These are phyloP conservation scores for Metarhizium album DNA, from an alignment of 2,329 filamentous ascomycete genomes.

Conservation along the genomic window DNA sequence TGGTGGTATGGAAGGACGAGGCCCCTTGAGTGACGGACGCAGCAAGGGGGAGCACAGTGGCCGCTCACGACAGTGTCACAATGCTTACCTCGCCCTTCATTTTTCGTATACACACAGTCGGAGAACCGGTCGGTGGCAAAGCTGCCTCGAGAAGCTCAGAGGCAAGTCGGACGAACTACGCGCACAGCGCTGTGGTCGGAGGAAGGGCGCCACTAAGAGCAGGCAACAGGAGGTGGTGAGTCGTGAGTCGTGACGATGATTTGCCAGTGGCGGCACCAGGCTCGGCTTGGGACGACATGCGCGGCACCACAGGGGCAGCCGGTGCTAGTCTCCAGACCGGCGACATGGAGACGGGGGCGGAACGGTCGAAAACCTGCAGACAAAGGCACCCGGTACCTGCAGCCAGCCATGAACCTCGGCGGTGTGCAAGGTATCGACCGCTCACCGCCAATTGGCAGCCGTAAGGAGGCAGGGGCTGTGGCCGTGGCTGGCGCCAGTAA, in stretches of 20 bases:
- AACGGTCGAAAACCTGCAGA: not conserved
- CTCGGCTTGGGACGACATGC: not conserved
- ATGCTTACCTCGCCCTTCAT: constrained; percentile 48
- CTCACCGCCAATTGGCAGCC: constrained; percentile 6
- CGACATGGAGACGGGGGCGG: not conserved
- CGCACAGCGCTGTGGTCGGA: constrained; percentile 21
- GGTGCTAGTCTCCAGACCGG: constrained; percentile 1
- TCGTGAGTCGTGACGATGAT: too few relatives aligned
- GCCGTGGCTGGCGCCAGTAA: not conserved
- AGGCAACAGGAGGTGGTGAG: constrained; percentile 16
- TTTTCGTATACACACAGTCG: constrained; percentile 11
- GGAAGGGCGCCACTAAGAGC: constrained; percentile 10
- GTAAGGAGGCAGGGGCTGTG: not conserved
- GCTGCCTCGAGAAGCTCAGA: not conserved
- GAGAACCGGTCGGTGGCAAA: constrained; percentile 11
- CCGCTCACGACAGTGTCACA: not conserved
- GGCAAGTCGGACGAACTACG: constrained; percentile 15
- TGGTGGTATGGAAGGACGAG: not conserved
- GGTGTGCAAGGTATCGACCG: constrained; percentile 2
- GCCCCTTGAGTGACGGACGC: not conserved
- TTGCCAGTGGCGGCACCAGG: constrained; percentile 12
- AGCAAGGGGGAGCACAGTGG: not conserved
- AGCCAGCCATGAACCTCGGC: too few relatives aligned
- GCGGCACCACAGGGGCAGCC: constrained; percentile 2
- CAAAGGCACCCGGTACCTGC: constrained; percentile 4